Base-by-base conservation (phyloP, 2,329 filamentous ascomycete species). In the Xylariaceae sp. region DNA sequence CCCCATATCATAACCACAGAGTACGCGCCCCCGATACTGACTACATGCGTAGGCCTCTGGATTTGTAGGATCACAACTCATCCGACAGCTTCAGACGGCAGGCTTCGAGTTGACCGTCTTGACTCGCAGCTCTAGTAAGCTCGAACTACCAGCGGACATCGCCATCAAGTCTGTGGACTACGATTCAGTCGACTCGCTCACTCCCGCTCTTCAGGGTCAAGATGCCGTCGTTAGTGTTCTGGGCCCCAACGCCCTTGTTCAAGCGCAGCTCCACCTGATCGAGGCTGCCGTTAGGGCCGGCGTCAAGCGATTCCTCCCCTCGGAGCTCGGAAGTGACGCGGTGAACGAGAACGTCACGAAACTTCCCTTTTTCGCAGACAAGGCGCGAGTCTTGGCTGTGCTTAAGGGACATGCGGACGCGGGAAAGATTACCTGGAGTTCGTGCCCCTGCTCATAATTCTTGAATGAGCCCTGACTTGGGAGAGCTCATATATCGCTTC, bases 281-380 rank as follows among this genome's bases (percentile, higher is more conserved):
- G 13, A 33, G 13, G 31, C 31, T n/a, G 31, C 31, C 16, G 23
- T 27, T n/a, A 18, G 27, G 11, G 31, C 31, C 3, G 70, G 72
- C 5, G 74, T 80, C 5, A 64, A 72, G 45, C 65, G 73, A 16
- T 77, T 79, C 57, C 57, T 80, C 22, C 74, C 76, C 2, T 70
- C 70, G 2, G 75, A 80, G 37, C 80, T 70, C 30, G 60, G 59
- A 16, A 51, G 52, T 8, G 49, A 62, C 53, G 45, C 63, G 59
- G 47, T 63, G 48, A 37, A 55, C 44, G 23, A 58, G 50, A 49
- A 50, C 31, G 42, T 54, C 30, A 42, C 58, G 35, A 31, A 55
- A 2, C 62, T 80, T 1, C 68, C 73, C 1, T 49, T 75, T 2
- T 77, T 74, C 37, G 52, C 49, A 1, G 52, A 52, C 40, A 82